Percentiles rank a stretch among this genome's conserved stretches.
Conservation (phyloP, 1,284 basidiomycete genomes). For the Polyporus tsugae region DNA sequence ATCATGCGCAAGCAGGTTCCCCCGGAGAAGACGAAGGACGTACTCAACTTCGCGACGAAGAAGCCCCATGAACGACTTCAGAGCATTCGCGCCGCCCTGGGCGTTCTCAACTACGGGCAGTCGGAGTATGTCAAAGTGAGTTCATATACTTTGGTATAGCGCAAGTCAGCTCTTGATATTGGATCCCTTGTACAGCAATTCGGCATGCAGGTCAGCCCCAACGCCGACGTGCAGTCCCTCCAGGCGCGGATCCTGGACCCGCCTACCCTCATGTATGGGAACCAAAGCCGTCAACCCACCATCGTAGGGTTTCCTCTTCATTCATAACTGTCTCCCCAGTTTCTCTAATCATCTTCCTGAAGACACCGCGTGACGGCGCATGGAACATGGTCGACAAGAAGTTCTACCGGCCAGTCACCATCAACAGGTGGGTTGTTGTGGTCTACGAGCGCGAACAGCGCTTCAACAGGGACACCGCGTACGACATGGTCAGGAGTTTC, state of each 20-base stretch:
- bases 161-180: not conserved
- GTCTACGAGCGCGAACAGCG: conserved; percentile 67
- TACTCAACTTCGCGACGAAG: conserved; percentile 78
- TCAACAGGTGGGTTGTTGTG: conserved; percentile 67
- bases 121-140: conserved; percentile 70
- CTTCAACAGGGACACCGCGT: conserved; percentile 53
- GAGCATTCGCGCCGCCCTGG: conserved; percentile 64
- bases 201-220: conserved; percentile 63
- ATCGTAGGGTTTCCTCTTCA: conserved; percentile 52
- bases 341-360: not conserved
- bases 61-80: conserved; percentile 65
- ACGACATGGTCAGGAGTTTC: conserved; percentile 61
- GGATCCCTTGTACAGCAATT: conserved; percentile 49
- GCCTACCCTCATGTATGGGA: conserved; percentile 69
- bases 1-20: conserved; percentile 80
- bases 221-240: conserved; percentile 57
- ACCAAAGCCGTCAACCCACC: conserved; percentile 54
- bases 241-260: conserved; percentile 67
- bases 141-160: not conserved
- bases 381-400: conserved; percentile 81
- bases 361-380: conserved; percentile 68
- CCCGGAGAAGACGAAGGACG: conserved; percentile 67
- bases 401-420: conserved; percentile 60
- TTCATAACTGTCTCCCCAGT: not conserved
- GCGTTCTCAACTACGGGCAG: conserved; percentile 71